phyloP scores from a whole-genome alignment of 129 eudicot genomes.

The Oenanthe sinensis region DNA sequence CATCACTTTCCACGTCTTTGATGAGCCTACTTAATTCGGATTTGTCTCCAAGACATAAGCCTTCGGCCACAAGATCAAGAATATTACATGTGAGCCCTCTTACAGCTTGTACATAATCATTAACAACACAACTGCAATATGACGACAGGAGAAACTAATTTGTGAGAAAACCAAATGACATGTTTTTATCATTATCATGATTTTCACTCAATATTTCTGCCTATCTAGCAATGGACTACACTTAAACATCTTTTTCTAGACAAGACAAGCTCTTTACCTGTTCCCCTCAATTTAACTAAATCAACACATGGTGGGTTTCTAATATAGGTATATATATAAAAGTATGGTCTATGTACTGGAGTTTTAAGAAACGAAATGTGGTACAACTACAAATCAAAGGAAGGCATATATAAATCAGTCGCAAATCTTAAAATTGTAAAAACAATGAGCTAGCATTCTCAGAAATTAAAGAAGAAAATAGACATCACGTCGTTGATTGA shows the following conservation, averaged over 20 bases:
- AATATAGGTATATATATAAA: not conserved
- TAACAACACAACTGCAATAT: constrained; percentile 49
- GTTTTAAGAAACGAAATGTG: no score
- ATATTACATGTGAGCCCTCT: constrained; percentile 54
- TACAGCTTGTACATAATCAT: constrained; percentile 59
- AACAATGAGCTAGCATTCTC: not conserved
- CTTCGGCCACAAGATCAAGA: constrained; percentile 62
- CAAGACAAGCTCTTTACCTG: not conserved
- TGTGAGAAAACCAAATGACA: not conserved
- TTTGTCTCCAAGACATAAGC: constrained; percentile 39
- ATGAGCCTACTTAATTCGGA: constrained; percentile 44
- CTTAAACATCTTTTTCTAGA: not conserved
- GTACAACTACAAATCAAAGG: no score
- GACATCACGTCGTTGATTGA: no score
- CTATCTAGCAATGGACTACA: not conserved
- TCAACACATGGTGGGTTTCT: not conserved
- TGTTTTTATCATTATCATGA: not conserved
- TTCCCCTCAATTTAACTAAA: not conserved
- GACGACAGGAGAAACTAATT: not conserved
- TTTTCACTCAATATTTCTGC: not conserved
- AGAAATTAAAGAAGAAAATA: no score
- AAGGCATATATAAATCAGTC: no score
- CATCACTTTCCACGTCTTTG: constrained; percentile 42
- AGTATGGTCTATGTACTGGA: no score
- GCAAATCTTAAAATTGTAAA: not conserved